Evolutionary conservation across 345 rosid species (phyloP).

Genomic region (Ceriops tagal): DNA sequence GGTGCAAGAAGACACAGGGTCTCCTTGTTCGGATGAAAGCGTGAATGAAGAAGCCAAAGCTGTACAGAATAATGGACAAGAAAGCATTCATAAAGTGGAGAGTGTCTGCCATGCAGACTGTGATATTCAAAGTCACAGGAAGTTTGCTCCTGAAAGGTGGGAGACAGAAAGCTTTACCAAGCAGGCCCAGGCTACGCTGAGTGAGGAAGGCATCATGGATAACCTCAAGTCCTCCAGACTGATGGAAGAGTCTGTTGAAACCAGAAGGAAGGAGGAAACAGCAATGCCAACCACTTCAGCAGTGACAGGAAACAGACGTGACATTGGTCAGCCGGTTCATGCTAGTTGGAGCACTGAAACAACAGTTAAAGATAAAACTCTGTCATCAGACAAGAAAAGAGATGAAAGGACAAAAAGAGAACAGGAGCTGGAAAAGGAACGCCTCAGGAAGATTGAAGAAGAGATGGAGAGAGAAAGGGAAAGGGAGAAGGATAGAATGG

Average conservation of each 20-base stretch:
- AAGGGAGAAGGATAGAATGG: conserved; percentile 95
- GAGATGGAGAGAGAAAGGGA: conserved; percentile 89
- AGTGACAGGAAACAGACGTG: conserved; percentile 29
- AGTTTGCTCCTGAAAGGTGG: conserved; percentile 30
- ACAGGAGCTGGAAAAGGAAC: conserved; percentile 57
- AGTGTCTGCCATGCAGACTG: conserved; percentile 20
- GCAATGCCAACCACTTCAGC: conserved; percentile 28
- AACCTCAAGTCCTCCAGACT: conserved; percentile 34
- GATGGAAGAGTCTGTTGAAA: conserved; percentile 32
- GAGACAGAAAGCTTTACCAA: conserved; percentile 28
- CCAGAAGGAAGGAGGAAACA: conserved; percentile 30
- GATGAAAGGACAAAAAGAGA: conserved; percentile 56
- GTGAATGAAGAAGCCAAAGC: conserved; percentile 21
- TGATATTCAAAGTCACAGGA: conserved; percentile 33
- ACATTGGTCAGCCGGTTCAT: conserved; percentile 34
- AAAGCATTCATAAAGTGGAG: conserved; percentile 26
- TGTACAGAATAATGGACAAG: conserved; percentile 26
- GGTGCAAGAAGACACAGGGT: conserved; percentile 20
- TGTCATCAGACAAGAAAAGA: conserved; percentile 43
- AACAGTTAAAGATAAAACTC: conserved; percentile 38
- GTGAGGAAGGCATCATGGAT: conserved; percentile 37
- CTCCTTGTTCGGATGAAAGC: conserved; percentile 16
- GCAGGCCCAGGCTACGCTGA: conserved; percentile 22
- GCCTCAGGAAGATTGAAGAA: conserved; percentile 69
- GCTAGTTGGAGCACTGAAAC: conserved; percentile 26